Evolutionary conservation across 805 yeast species (phyloP).

Genomic region (Hanseniaspora clermontiae): DNA sequence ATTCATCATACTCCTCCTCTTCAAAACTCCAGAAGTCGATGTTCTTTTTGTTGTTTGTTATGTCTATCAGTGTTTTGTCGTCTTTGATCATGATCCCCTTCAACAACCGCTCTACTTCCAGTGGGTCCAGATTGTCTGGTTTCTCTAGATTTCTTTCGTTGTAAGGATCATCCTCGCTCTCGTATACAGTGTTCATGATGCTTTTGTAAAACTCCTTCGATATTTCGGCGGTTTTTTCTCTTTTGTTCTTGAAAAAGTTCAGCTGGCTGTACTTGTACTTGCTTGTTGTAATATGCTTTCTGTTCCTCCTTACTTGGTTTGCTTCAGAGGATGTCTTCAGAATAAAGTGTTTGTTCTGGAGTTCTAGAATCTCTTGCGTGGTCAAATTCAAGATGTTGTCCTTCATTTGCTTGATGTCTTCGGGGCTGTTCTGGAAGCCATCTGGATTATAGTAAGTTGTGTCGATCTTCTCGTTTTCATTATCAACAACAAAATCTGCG

Average conservation of each 20-base stretch:
- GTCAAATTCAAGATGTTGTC: conserved; percentile 8
- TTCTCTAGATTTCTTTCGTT: neutral
- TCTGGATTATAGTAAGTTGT: conserved; percentile 3
- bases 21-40: conserved; percentile 4
- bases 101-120: neutral
- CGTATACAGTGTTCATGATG: neutral
- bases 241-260: neutral
- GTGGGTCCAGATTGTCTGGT: neutral
- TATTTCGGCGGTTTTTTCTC: neutral
- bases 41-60: neutral
- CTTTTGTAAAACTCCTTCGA: neutral
- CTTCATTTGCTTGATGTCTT: neutral
- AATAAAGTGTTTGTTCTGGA: conserved; percentile 9
- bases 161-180: conserved; percentile 3
- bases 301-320: neutral
- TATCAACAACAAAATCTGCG: neutral
- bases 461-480: neutral
- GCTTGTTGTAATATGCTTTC: neutral
- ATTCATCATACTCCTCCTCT: conserved; percentile 10
- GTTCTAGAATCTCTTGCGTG: neutral
- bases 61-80: neutral
- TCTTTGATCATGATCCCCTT: neutral
- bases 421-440: neutral
- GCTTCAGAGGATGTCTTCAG: neutral
- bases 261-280: neutral